Base-by-base conservation (phyloP, 2,329 filamentous ascomycete genomes). In the Ophiostoma himal-ulmi region DNA sequence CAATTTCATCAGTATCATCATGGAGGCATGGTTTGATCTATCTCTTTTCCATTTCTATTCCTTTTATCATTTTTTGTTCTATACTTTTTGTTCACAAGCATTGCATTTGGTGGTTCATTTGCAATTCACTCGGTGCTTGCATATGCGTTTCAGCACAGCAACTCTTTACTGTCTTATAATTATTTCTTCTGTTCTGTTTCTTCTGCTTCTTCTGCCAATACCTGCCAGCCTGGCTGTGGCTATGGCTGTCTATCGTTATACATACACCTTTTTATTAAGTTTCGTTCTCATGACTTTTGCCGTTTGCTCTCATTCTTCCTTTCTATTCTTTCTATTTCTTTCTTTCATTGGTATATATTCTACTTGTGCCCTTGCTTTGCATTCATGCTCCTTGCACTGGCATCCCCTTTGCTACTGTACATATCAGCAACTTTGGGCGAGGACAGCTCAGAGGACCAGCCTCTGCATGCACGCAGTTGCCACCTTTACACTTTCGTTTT, bases 81-180 rank as follows among this genome's bases (percentile, higher is more conserved):
- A 65, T 68, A 67, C 57, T 34, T 36, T 36, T 70, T 70, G 62
- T 44, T 54, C 13, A 37, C 26, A 57, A 69, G 68, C 68, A 70
- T 68, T 71, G 65, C 70, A 70, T 67, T 41, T 41, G 68, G 68
- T 62, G 39, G 52, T 20, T 36, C 54, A 2, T 52, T 39, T 67
- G 68, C 68, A 67, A 69, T 22, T 37, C 68, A 68, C 30, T 68
- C 26, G 37, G 48, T 65, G 57, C 67, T 17, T 64, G 68, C 64
- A 48, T 36, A 57, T 68, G 60, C 67, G 62, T 70, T 70, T 69
- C 65, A 71, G 72, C 70, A 70, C 74, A 57, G 52, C 74, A 71
- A n/a, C 37, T 34, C 41, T 44, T 60, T 62, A 30, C 70, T 39
- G 11, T 66, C 57, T 39, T 57, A 48, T 17, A n/a, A n/a, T 60